phyloP scores from a whole-genome alignment of 192 early-diverging fungal species.

The Paraglomus occultum region DNA sequence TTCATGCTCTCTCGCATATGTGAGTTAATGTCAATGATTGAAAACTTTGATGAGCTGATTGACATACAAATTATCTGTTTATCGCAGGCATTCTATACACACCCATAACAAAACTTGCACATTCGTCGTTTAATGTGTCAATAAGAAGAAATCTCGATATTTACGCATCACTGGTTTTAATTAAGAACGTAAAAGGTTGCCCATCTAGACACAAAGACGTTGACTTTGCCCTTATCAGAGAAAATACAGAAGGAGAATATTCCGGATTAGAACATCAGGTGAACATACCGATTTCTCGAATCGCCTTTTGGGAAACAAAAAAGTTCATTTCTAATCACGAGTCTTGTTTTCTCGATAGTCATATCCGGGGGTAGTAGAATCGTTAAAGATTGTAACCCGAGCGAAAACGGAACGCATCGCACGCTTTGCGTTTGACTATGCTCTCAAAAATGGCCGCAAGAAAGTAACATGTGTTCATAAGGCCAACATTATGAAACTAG shows the following conservation, averaged over 20 bases:
- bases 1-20: too few relatives aligned
- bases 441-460: constrained; percentile 95
- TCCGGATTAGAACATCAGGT: constrained; percentile 96
- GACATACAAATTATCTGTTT: too few relatives aligned
- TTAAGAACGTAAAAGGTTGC: constrained; percentile 87
- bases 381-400: constrained; percentile 95
- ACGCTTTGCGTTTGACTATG: constrained; percentile 98
- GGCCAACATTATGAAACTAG: constrained; percentile 99
- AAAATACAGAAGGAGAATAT: constrained; percentile 99
- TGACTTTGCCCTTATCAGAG: constrained; percentile 98
- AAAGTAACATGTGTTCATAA: constrained; percentile 99
- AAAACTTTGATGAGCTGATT: too few relatives aligned
- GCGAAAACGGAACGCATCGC: constrained; percentile 99
- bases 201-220: constrained; percentile 89
- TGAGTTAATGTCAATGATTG: too few relatives aligned
- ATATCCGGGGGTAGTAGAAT: constrained; percentile 87
- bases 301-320: too few relatives aligned
- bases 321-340: background rate
- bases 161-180: constrained; percentile 91
- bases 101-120: constrained; percentile 78
- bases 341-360: background rate
- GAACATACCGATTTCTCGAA: constrained; percentile 29
- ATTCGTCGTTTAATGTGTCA: constrained; percentile 95
- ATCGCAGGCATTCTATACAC: constrained; percentile 65
- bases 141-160: constrained; percentile 98